These are phyloP conservation scores for Lycium ferocissimum DNA, from an alignment of 257 asterid species.

Conservation along the genomic window DNA sequence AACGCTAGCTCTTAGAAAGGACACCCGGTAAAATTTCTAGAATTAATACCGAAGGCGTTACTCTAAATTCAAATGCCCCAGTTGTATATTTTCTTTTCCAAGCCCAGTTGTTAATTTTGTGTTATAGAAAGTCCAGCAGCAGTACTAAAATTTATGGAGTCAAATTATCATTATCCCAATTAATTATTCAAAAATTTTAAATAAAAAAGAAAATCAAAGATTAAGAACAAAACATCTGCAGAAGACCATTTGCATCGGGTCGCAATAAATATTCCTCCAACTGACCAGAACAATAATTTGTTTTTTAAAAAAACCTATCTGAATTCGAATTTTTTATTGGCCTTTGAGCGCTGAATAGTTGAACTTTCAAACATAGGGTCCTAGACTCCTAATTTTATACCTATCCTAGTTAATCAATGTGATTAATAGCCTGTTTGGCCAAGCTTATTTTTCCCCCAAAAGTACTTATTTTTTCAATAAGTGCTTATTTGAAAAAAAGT, in stretches of 20 bases:
- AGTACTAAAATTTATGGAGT: neutral
- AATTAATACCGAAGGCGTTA: too few relatives aligned
- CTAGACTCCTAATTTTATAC: conserved; percentile 4
- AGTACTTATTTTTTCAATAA: too few relatives aligned
- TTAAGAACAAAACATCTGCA: neutral
- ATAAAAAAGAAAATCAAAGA: neutral
- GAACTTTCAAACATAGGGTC: neutral
- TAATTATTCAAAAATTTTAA: neutral
- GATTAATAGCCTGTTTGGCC: too few relatives aligned
- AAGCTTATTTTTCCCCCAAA: too few relatives aligned
- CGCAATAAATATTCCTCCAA: conserved; percentile 27
- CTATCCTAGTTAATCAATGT: conserved; percentile 14
- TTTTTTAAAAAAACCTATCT: neutral
- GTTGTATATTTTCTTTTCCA: neutral
- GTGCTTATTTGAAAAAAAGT: too few relatives aligned
- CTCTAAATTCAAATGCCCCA: neutral
- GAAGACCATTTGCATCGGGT: conserved; percentile 17
- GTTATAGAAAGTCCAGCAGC: neutral
- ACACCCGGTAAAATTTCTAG: too few relatives aligned
- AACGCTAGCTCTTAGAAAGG: neutral
- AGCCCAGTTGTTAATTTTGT: neutral
- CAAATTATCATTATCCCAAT: neutral
- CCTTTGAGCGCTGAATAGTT: neutral
- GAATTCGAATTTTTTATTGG: neutral
- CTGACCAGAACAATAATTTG: neutral